Base-by-base conservation (phyloP, 108 stramenopile genomes). In the Skeletonema potamos region DNA sequence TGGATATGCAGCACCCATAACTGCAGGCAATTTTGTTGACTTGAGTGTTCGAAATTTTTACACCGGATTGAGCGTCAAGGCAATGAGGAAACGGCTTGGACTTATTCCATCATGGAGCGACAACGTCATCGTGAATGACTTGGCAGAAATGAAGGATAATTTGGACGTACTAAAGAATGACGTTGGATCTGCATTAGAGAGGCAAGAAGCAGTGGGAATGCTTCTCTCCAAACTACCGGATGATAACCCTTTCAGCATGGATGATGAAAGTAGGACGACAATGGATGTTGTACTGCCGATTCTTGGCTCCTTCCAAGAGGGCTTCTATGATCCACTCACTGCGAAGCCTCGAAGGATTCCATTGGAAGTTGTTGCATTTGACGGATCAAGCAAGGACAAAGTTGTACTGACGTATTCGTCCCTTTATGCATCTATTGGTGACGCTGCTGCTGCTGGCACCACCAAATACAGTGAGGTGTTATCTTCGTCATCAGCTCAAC, bases 301-400 rank as follows among this genome's bases (percentile, higher is more conserved):
- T 30, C 55, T 91, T 29, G 93, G 93, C 27, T 89, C 89, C 4
- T 94, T 82, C 59, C 81, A 92, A 48, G 93, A 94, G 82, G 93
- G 93, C 0, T 93, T 93, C 64, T 93, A 93, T 59, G 88, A 89
- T 69, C 92, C 92, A 27, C 81, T 93, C 36, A 93, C 92, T 18
- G 93, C 84, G 7, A 91, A 90, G 66, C 85, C 87, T 18, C 77
- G 93, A 18, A 78, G 88, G 26, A 89, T 94, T 10, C 93, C 93
- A 12, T 71, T 94, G 65, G 93, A 94, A 70, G 61, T 94, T 36
- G 85, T 94, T 28, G 83, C 86, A n/a, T 67, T 85, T 60, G 93
- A 91, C 64, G 60, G 70, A 39, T 62, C 81, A 1, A 85, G 86
- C 10, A 62, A 78, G 58, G 79, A 77, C 39, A 86, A 86, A 66